Percentiles rank a stretch among this genome's conserved stretches.
Evolutionary conservation across 176 grass and related monocot genomes (phyloP).

Genomic region (Cocos nucifera): DNA sequence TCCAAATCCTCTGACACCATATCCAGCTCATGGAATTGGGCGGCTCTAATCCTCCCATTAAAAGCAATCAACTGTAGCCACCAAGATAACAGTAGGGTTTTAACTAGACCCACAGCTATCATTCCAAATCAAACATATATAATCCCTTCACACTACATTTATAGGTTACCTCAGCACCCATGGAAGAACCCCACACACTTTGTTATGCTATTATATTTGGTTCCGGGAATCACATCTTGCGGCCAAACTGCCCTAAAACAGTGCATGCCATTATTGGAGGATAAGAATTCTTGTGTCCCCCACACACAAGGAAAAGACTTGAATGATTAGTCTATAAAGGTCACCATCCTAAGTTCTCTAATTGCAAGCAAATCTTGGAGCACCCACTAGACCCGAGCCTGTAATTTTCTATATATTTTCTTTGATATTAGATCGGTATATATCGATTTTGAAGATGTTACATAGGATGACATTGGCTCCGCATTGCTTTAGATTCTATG

Average conservation of each 20-base stretch:
- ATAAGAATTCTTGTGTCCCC: not conserved
- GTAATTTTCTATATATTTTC: no score
- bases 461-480: no score
- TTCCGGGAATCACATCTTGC: conserved; percentile 1
- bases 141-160: not conserved
- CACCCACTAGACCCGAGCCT: no score
- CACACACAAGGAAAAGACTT: not conserved
- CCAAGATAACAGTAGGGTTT: not conserved
- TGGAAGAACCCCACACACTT: conserved; percentile 2
- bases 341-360: no score
- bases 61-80: not conserved
- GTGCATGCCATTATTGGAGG: not conserved
- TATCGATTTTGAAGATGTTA: no score
- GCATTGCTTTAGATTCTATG: no score
- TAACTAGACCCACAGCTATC: conserved; percentile 1
- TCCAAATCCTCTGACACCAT: not conserved
- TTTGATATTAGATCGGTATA: no score
- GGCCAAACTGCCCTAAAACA: conserved; percentile 1
- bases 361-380: no score
- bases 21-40: not conserved
- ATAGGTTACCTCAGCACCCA: not conserved
- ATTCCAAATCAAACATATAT: no score
- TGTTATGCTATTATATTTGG: not conserved
- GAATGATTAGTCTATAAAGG: no score
- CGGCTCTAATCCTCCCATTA: not conserved